These are phyloP conservation scores for Panicum miliaceum DNA, from an alignment of 176 grass and related monocot species.

Conservation along the genomic window DNA sequence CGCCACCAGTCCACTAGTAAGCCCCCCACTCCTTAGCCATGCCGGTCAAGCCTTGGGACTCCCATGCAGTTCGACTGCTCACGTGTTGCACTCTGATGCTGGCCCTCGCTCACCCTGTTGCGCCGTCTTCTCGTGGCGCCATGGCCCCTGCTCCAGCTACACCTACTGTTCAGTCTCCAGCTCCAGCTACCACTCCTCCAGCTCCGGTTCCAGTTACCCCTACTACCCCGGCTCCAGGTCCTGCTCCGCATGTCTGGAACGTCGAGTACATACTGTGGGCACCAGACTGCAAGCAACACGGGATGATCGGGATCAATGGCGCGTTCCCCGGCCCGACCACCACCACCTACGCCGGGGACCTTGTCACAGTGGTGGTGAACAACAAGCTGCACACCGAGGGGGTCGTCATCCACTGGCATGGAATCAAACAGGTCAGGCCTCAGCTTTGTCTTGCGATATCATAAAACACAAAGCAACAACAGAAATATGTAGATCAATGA, in stretches of 20 bases:
- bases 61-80: background rate
- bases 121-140: too few relatives aligned
- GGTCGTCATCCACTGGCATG: constrained; percentile 51
- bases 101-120: background rate
- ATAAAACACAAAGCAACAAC: too few relatives aligned
- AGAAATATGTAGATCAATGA: too few relatives aligned
- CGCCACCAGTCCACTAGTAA: background rate
- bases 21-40: background rate
- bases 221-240: background rate
- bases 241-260: background rate
- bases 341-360: constrained; percentile 22
- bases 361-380: constrained; percentile 2
- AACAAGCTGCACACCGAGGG: constrained; percentile 45
- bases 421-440: constrained; percentile 42
- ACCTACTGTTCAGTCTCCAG: background rate
- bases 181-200: background rate
- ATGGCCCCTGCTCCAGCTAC: too few relatives aligned
- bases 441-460: background rate
- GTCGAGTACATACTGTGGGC: constrained; percentile 46
- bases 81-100: background rate
- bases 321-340: constrained; percentile 38
- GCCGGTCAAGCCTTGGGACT: background rate
- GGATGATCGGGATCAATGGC: constrained; percentile 49
- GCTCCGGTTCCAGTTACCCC: background rate
- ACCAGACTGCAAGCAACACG: constrained; percentile 47